Base-by-base conservation (phyloP, 441 rosid species). In the Populus tomentosa region DNA sequence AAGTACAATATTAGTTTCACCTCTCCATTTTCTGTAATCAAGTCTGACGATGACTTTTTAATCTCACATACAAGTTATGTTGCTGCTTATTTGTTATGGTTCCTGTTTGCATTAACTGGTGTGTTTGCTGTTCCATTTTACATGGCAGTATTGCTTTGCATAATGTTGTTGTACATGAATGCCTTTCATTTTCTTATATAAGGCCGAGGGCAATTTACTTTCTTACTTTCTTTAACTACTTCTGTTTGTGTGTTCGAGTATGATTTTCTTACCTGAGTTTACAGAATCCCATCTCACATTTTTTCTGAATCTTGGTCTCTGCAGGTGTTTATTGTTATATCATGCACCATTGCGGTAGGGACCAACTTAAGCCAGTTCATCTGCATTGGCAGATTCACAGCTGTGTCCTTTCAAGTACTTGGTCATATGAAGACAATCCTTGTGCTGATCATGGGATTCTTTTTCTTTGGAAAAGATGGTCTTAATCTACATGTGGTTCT, bases 331-430 rank as follows among this genome's bases (percentile, higher is more conserved):
- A 79, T 90, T 32, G 76, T 94, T 76, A 77, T 94, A 65, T 94
- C 99, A 4, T 95, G 99, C 87, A 86, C 81, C 77, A 91, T 95
- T 28, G 98, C 98, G 0, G 98, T 95, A 0, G 99, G 99, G 20
- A 95, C 99, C 73, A 95, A 95, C 86, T 97, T 94, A 59, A 95
- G 98, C 88, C 99, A 95, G 53, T 95, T 95, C 91, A 94, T 95
- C 65, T 95, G 99, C 87, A 92, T 95, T 1, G 98, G 99, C 74
- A 89, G 98, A 82, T 94, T 92, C 80, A 89, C 98, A 6, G 99
- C 99, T 0, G 99, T 95, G 36, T 87, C 98, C 1, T 96, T 96
- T 30, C 32, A 30, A 30, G 32, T 30, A 30, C 32, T 30, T 30
- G 32, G 32, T 30, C 32, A 30, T 30, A 96, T 96, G 99, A 96